Evolutionary conservation across 179 eudicot species (phyloP).

Genomic region (Silene coronaria): DNA sequence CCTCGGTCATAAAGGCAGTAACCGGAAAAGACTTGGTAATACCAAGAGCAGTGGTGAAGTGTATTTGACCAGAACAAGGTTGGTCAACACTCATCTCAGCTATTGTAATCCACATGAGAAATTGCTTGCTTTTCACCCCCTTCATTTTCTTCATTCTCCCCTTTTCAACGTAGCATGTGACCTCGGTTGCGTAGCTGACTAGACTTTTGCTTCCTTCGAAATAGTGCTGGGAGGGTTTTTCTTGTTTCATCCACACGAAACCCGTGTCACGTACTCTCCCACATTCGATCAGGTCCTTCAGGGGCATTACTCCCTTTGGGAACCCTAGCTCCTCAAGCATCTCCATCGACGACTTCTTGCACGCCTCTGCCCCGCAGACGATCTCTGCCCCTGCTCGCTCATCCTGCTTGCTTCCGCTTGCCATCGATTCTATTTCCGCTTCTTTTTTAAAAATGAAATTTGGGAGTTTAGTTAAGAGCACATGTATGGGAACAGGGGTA

Average conservation of each 20-base stretch:
- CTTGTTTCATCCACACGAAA: constrained; percentile 87
- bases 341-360: constrained; percentile 48
- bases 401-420: constrained; percentile 16
- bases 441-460: background rate
- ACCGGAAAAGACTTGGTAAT: constrained; percentile 66
- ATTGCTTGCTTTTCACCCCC: constrained; percentile 76
- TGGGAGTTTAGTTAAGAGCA: background rate
- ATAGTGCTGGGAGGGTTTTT: constrained; percentile 63
- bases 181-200: constrained; percentile 63
- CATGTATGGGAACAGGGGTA: background rate
- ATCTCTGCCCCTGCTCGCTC: constrained; percentile 64
- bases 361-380: constrained; percentile 59
- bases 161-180: constrained; percentile 67
- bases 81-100: constrained; percentile 68
- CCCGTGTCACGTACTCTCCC: constrained; percentile 75
- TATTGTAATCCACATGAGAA: constrained; percentile 69
- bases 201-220: constrained; percentile 47
- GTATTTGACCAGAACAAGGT: constrained; percentile 35
- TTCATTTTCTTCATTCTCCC: constrained; percentile 71
- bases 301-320: constrained; percentile 72
- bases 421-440: constrained; percentile 9
- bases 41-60: constrained; percentile 62
- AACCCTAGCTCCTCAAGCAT: constrained; percentile 68
- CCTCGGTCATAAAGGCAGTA: constrained; percentile 58
- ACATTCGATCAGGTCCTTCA: constrained; percentile 67